Evolutionary conservation across 2,329 filamentous ascomycete species (phyloP), one percentile per base, ranked within the genome.

Genomic region (Phialophora expanda): DNA sequence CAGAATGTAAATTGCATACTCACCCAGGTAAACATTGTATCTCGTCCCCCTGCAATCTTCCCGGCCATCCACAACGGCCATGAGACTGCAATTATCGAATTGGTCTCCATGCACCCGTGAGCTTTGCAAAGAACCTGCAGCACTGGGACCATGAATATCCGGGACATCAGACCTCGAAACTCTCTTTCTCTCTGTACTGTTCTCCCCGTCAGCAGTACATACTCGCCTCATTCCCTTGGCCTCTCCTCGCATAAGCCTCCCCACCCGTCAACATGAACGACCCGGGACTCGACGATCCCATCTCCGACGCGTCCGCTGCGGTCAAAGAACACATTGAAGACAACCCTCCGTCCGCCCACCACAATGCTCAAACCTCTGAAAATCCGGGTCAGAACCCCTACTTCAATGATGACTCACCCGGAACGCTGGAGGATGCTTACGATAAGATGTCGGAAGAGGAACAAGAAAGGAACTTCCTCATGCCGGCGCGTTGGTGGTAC

Each of bases 401-500:
- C 50, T 71, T 69, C 28, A 53, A 56, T 8, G 48, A 38, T 3
- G 38, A 24, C 6, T 51, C 41, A 4, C 34, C 32, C 32, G 22
- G 28, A n/a, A 30, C 9, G 9, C 22, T 22, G n/a, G 46, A 51
- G 65, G 20, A 56, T 59, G 30, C 61, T 1, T 38, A 66, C 26
- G 56, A 61, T 26, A 48, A 59, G 34, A 61, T 64, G 67, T 58
- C 57, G 24, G 67, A 69, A 48, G 66, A 70, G 56, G 68, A 72
- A 60, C 70, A 71, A 48, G 70, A 69, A 41, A 61, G 62, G 44
- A 65, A 59, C 58, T 68, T 68, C 50, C 51, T 76, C 7, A 70
- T 75, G 24, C 72, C 75, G n/a, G 73, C 74, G 8, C 69, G 81
- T 62, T 88, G 85, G 85, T 88, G 86, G 86, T 84, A 87, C 72